These are phyloP conservation scores for Taphrina wiesneri DNA, from an alignment of 1,139 yeast species.

Conservation along the genomic window DNA sequence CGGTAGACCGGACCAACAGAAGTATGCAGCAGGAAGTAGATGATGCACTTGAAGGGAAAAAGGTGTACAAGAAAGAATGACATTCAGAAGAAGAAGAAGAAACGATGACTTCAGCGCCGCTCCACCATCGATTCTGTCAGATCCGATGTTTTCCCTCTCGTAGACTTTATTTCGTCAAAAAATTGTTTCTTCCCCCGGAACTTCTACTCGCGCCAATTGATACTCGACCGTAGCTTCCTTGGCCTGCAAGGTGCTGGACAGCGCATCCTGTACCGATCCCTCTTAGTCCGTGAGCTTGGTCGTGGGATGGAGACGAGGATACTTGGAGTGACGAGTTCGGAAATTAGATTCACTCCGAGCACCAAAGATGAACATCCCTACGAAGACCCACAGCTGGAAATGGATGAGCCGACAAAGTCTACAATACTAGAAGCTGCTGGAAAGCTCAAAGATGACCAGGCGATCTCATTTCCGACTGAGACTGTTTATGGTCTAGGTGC, in stretches of 20 bases:
- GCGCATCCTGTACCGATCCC: not conserved
- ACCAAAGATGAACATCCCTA: constrained; percentile 18
- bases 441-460: constrained; percentile 1
- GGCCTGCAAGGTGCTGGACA: not conserved
- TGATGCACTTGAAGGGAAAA: no score
- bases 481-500: constrained; percentile 97
- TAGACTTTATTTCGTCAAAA: not conserved
- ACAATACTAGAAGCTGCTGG: constrained; percentile 26
- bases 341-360: not conserved
- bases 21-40: no score
- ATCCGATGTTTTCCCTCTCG: not conserved
- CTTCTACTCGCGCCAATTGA: no score
- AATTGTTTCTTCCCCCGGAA: not conserved
- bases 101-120: constrained; percentile 23
- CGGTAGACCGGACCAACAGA: no score
- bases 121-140: not conserved
- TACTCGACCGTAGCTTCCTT: not conserved
- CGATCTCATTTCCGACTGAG: constrained; percentile 91
- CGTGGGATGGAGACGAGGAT: constrained; percentile 17
- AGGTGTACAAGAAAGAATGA: not conserved
- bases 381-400: constrained; percentile 19
- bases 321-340: not conserved
- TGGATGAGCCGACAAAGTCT: constrained; percentile 14
- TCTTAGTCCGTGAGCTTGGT: not conserved
- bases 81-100: not conserved